Percentiles rank a stretch among this genome's conserved stretches.
phyloP scores from a whole-genome alignment of 1,284 basidiomycete species.

The Moniliophthora roreri region DNA sequence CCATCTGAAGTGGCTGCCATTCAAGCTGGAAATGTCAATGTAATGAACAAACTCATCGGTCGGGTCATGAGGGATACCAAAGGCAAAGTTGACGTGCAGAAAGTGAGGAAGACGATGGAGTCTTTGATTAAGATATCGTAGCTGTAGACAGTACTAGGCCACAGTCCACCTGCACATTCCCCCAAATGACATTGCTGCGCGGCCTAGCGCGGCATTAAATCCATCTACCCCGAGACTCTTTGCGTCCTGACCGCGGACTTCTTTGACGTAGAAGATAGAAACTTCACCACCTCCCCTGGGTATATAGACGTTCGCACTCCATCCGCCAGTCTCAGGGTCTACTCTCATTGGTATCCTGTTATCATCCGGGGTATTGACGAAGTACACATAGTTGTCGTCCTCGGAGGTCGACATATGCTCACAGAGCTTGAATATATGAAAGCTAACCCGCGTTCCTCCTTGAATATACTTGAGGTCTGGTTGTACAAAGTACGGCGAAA shows the following conservation, averaged over 20 bases:
- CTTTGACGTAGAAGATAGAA: conserved; percentile 33
- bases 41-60: conserved; percentile 87
- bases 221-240: conserved; percentile 32
- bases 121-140: conserved; percentile 33
- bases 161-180: conserved; percentile 37
- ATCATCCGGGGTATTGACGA: conserved; percentile 32
- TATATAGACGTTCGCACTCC: conserved; percentile 36
- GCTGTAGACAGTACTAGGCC: conserved; percentile 13
- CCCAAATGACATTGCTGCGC: conserved; percentile 37
- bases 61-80: conserved; percentile 85
- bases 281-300: conserved; percentile 31
- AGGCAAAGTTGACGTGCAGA: conserved; percentile 74
- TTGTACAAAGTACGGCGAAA: conserved; percentile 34
- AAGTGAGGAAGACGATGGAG: conserved; percentile 44
- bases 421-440: conserved; percentile 42
- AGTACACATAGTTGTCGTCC: conserved; percentile 38
- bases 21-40: conserved; percentile 74
- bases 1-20: conserved; percentile 75
- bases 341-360: conserved; percentile 32
- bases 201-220: conserved; percentile 31
- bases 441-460: conserved; percentile 31
- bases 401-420: conserved; percentile 42
- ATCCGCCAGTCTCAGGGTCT: conserved; percentile 34
- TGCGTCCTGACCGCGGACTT: conserved; percentile 34
- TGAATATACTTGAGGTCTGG: conserved; percentile 32